Evolutionary conservation across 2,329 filamentous ascomycete genomes (phyloP).

Genomic region (Mariannaea sp.): DNA sequence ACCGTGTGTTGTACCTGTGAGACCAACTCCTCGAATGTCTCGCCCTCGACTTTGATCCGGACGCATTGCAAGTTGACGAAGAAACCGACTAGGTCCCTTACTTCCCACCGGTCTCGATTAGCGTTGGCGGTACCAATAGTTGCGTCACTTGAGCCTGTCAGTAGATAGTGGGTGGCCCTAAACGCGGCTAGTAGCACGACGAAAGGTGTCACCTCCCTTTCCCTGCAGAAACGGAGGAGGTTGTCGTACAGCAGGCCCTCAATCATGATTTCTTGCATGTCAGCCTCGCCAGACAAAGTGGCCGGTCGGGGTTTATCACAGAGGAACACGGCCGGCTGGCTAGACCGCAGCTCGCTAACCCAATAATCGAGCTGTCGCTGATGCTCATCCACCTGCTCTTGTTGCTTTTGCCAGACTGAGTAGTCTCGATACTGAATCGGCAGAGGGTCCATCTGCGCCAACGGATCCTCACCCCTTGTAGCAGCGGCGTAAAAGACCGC

Average conservation of each 20-base stretch:
- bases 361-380: conserved; percentile 22
- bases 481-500: conserved; percentile 24
- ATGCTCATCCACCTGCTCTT: conserved; percentile 4
- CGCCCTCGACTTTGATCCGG: conserved; percentile 22
- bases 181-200: conserved; percentile 31
- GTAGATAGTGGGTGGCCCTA: conserved; percentile 31
- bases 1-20: conserved; percentile 20
- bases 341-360: neutral
- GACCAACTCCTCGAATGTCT: conserved; percentile 26
- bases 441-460: conserved; percentile 20
- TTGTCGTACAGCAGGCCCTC: conserved; percentile 6
- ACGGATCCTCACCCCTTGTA: conserved; percentile 18
- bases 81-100: conserved; percentile 27
- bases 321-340: conserved; percentile 17
- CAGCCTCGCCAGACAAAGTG: conserved; percentile 18
- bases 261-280: conserved; percentile 9
- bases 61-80: conserved; percentile 34
- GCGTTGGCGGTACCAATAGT: conserved; percentile 29
- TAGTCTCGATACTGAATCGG: conserved; percentile 37
- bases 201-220: conserved; percentile 7
- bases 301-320: conserved; percentile 16
- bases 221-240: conserved; percentile 19
- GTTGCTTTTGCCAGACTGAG: conserved; percentile 1
- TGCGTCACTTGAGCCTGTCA: conserved; percentile 29
- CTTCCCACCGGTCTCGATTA: conserved; percentile 21